A percentile compares a stretch with the other conserved stretches of the same genome.
Conservation (phyloP, 2,329 filamentous ascomycete species). For the Plectosphaerella cucumerina region DNA sequence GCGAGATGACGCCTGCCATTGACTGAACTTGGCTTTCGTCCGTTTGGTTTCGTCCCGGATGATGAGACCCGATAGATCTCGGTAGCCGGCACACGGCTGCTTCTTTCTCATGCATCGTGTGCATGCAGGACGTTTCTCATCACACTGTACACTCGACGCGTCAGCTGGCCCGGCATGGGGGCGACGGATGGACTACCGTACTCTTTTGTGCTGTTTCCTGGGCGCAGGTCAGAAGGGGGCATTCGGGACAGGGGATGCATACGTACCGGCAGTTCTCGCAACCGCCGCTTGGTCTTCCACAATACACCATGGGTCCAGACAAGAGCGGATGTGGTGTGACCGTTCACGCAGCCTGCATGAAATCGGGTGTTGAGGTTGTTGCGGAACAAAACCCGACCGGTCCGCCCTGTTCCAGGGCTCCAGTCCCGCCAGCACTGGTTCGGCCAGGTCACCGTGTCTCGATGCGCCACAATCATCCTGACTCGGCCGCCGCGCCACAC, state of each 20-base stretch:
- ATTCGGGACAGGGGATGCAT: background rate
- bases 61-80: constrained; percentile 5
- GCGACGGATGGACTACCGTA: background rate
- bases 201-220: constrained; percentile 10
- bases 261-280: constrained; percentile 11
- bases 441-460: too few relatives aligned
- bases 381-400: too few relatives aligned
- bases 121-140: constrained; percentile 8
- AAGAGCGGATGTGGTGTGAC: too few relatives aligned
- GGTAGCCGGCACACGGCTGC: constrained; percentile 6
- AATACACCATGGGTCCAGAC: constrained; percentile 7
- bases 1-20: background rate
- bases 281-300: constrained; percentile 10
- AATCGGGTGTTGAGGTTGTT: too few relatives aligned
- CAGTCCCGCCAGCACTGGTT: too few relatives aligned
- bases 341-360: too few relatives aligned
- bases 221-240: background rate
- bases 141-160: constrained; percentile 4
- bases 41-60: constrained; percentile 6
- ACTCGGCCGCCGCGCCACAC: too few relatives aligned
- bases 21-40: background rate
- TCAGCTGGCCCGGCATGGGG: background rate
- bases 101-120: constrained; percentile 7
- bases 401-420: too few relatives aligned
- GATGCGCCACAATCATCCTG: too few relatives aligned